These are phyloP conservation scores for Poterioochromonas sp. DNA, from an alignment of 352 stramenopile genomes.

Conservation along the genomic window DNA sequence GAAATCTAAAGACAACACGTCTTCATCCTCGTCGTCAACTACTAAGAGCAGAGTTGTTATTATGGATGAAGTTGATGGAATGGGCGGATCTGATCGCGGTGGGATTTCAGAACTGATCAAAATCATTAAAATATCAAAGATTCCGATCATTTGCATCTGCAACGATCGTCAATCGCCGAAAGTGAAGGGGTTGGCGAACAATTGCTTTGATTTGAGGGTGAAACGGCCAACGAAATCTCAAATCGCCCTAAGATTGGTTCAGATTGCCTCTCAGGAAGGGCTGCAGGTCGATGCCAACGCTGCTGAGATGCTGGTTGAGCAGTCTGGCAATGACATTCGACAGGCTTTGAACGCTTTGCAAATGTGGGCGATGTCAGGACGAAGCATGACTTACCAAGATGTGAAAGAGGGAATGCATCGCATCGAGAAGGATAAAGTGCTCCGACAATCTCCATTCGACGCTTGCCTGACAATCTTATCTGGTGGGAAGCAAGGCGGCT, in stretches of 20 bases:
- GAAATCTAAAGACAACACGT: not conserved
- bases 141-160: conserved; percentile 99
- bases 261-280: conserved; percentile 45
- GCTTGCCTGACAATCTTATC: conserved; percentile 18
- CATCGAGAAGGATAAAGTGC: conserved; percentile 73
- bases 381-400: conserved; percentile 64
- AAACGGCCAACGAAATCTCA: conserved; percentile 34
- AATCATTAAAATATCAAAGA: conserved; percentile 96
- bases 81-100: conserved; percentile 89
- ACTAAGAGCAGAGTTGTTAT: conserved; percentile 77
- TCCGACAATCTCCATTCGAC: conserved; percentile 37
- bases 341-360: conserved; percentile 89
- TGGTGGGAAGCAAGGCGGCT: not conserved
- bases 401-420: conserved; percentile 52
- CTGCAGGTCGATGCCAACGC: conserved; percentile 87
- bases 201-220: conserved; percentile 88
- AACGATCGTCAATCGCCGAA: conserved; percentile 74
- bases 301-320: conserved; percentile 87
- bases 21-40: not conserved
- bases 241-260: conserved; percentile 8
- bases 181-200: conserved; percentile 80
- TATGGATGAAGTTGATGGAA: conserved; percentile 99
- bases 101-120: conserved; percentile 95
- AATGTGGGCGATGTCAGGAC: conserved; percentile 73
- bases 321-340: conserved; percentile 93